phyloP scores from a whole-genome alignment of 1,139 yeast species.

The Geotrichum siamense region DNA sequence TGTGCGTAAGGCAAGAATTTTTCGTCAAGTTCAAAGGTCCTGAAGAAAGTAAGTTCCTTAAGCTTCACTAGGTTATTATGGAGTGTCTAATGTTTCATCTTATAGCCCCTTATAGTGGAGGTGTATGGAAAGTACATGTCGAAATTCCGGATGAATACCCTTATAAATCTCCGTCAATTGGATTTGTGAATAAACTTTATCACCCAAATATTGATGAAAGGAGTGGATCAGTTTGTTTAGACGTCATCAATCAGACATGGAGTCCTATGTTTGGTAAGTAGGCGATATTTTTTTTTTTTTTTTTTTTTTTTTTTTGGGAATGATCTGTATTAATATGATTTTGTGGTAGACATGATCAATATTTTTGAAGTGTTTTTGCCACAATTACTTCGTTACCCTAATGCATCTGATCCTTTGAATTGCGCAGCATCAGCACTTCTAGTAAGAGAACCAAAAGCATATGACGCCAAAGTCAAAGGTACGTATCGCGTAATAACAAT shows the following conservation, averaged over 20 bases:
- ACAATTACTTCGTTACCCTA: slow-evolving; percentile 84
- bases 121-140: slow-evolving; percentile 86
- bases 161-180: slow-evolving; percentile 91
- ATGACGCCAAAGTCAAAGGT: slow-evolving; percentile 56
- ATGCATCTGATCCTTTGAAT: slow-evolving; percentile 89
- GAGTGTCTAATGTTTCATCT: neutral
- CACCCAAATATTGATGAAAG: slow-evolving; percentile 77
- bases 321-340: neutral
- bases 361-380: slow-evolving; percentile 92
- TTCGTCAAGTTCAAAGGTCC: slow-evolving; percentile 86
- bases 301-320: neutral
- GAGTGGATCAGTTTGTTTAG: slow-evolving; percentile 91
- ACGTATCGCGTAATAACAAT: slow-evolving; percentile 20
- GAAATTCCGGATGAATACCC: slow-evolving; percentile 96
- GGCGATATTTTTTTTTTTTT: neutral
- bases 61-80: neutral
- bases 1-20: slow-evolving; percentile 55
- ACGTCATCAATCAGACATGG: slow-evolving; percentile 97
- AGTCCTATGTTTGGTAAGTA: slow-evolving; percentile 82
- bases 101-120: slow-evolving; percentile 74
- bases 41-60: slow-evolving; percentile 45
- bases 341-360: slow-evolving; percentile 47
- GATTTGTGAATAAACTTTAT: slow-evolving; percentile 82
- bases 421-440: slow-evolving; percentile 84
- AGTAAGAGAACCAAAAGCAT: slow-evolving; percentile 60